A percentile compares a stretch with the other conserved stretches of the same genome.
Evolutionary conservation across 1,284 basidiomycete genomes (phyloP).

Genomic region (Stereum hirsutum): DNA sequence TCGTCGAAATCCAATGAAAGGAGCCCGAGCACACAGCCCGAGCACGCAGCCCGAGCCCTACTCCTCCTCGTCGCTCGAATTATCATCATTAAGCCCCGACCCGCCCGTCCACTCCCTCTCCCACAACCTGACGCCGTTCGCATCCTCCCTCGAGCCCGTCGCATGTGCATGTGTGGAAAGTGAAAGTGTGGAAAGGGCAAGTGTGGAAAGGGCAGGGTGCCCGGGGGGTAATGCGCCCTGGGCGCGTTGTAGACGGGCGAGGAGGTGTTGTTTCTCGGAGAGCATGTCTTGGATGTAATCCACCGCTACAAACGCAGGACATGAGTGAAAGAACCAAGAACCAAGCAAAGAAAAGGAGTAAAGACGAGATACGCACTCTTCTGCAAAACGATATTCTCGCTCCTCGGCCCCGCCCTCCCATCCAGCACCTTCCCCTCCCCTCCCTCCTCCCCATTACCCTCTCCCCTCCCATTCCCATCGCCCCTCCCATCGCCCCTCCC

Average conservation of each 20-base stretch:
- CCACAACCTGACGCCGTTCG: slow-evolving; percentile 44
- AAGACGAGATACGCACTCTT: slow-evolving; percentile 55
- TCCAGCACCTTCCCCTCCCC: slow-evolving; percentile 56
- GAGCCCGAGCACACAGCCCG: too few species aligned
- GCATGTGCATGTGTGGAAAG: too few species aligned
- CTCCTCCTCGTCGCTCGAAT: slow-evolving; percentile 37
- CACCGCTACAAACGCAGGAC: slow-evolving; percentile 47
- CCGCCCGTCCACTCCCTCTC: slow-evolving; percentile 75
- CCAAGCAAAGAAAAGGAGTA: slow-evolving; percentile 4
- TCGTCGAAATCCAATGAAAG: too few species aligned
- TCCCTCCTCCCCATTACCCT: too few species aligned
- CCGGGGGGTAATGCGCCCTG: slow-evolving; percentile 41
- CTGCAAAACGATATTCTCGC: slow-evolving; percentile 76
- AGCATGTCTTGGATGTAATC: slow-evolving; percentile 68
- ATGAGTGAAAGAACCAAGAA: slow-evolving; percentile 8
- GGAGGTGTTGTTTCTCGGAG: slow-evolving; percentile 42
- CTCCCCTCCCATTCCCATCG: too few species aligned
- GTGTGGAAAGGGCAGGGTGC: slow-evolving; percentile 41
- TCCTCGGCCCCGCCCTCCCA: slow-evolving; percentile 74
- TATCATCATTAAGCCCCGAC: slow-evolving; percentile 32
- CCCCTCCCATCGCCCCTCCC: too few species aligned
- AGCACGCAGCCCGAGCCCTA: too few species aligned
- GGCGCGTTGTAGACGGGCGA: slow-evolving; percentile 52
- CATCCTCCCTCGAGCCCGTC: too few species aligned
- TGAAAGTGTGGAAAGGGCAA: too few species aligned